These are phyloP conservation scores for Nemania abortiva DNA, from an alignment of 2,329 filamentous ascomycete genomes.

Conservation along the genomic window DNA sequence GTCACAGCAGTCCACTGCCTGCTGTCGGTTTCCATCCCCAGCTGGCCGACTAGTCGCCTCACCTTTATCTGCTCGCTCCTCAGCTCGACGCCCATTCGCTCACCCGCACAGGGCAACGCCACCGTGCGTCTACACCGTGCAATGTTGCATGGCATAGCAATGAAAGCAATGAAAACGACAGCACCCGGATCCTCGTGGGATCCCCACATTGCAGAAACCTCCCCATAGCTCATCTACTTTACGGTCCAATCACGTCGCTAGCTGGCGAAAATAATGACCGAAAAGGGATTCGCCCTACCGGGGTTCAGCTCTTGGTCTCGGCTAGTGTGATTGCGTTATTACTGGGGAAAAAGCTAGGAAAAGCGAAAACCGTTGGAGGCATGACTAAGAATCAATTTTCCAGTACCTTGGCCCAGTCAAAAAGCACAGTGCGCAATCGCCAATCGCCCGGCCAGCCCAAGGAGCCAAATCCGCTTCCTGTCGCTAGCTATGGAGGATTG, in stretches of 20 bases:
- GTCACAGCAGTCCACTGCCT: background rate
- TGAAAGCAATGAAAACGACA: slow-evolving; percentile 16
- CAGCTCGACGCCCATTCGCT: slow-evolving; percentile 12
- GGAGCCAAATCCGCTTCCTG: slow-evolving; percentile 22
- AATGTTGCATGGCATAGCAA: slow-evolving; percentile 29
- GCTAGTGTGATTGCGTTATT: slow-evolving; percentile 46
- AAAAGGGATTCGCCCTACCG: slow-evolving; percentile 45
- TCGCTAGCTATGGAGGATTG: slow-evolving; percentile 39
- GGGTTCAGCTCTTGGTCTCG: slow-evolving; percentile 35
- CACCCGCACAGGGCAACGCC: background rate
- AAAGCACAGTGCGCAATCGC: slow-evolving; percentile 7
- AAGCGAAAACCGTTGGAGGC: slow-evolving; percentile 27
- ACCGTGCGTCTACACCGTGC: slow-evolving; percentile 33
- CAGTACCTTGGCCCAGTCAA: slow-evolving; percentile 32
- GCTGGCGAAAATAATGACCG: slow-evolving; percentile 41
- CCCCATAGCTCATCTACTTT: slow-evolving; percentile 26
- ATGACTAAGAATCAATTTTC: slow-evolving; percentile 27
- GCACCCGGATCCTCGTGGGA: slow-evolving; percentile 23
- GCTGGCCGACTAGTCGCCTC: slow-evolving; percentile 20
- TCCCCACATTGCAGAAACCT: slow-evolving; percentile 31
- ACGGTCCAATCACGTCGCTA: slow-evolving; percentile 43
- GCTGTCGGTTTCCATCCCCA: slow-evolving; percentile 9
- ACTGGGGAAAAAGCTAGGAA: slow-evolving; percentile 19
- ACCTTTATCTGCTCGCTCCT: background rate
- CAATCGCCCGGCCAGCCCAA: background rate